A percentile compares a stretch with the other conserved stretches of the same genome.
These are phyloP conservation scores for Cylindrotheca fusiformis DNA, from an alignment of 108 stramenopile genomes.

Conservation along the genomic window DNA sequence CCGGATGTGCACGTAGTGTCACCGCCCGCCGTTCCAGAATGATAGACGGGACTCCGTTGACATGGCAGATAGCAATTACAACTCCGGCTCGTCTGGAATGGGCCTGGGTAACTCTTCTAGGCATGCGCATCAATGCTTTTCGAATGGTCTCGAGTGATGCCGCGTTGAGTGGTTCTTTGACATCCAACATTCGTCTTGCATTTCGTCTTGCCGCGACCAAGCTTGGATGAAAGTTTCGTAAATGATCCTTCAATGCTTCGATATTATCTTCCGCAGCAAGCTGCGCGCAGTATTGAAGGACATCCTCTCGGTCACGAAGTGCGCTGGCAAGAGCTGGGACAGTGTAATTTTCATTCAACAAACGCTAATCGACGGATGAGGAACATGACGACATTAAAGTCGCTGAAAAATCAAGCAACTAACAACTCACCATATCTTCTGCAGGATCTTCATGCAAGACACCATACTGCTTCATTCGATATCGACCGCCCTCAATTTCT, in stretches of 20 bases:
- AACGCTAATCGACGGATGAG: too few species aligned
- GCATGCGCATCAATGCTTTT: constrained; percentile 90
- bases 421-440: constrained; percentile 70
- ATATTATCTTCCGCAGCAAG: constrained; percentile 68
- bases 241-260: constrained; percentile 56
- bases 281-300: constrained; percentile 81
- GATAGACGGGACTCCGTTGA: constrained; percentile 87
- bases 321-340: constrained; percentile 87
- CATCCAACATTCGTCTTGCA: constrained; percentile 38
- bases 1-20: constrained; percentile 76
- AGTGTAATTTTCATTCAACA: constrained; percentile 89
- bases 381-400: too few species aligned
- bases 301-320: constrained; percentile 91
- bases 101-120: constrained; percentile 84
- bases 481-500: constrained; percentile 66
- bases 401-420: too few species aligned
- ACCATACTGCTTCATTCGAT: constrained; percentile 63
- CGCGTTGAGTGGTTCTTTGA: constrained; percentile 62
- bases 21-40: constrained; percentile 85
- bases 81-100: constrained; percentile 83
- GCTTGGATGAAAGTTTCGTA: constrained; percentile 71
- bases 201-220: constrained; percentile 60
- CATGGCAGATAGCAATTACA: constrained; percentile 89
- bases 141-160: constrained; percentile 73
- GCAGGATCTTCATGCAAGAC: constrained; percentile 86